Percentiles rank a stretch among this genome's conserved stretches.
These are phyloP conservation scores for Nemania bipapillata DNA, from an alignment of 2,329 filamentous ascomycete genomes.

Conservation along the genomic window DNA sequence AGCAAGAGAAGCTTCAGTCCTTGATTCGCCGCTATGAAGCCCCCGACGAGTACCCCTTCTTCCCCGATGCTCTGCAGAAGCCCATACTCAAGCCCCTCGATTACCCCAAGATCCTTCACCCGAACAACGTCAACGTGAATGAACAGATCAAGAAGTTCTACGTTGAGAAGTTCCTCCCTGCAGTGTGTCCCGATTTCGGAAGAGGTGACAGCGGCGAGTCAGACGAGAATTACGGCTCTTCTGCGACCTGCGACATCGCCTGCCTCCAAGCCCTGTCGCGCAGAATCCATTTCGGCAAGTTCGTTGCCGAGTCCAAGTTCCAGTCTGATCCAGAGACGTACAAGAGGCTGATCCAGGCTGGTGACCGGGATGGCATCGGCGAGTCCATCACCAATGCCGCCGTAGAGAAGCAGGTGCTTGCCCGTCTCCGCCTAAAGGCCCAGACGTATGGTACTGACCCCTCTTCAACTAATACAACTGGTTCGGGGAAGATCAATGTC, in stretches of 20 bases:
- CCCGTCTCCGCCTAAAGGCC: conserved; percentile 86
- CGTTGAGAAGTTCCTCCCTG: conserved; percentile 82
- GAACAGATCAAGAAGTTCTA: conserved; percentile 86
- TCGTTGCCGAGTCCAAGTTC: conserved; percentile 97
- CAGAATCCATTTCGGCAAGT: conserved; percentile 97
- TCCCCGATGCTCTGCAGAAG: conserved; percentile 79
- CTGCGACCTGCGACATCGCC: conserved; percentile 89
- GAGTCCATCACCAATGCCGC: conserved; percentile 88
- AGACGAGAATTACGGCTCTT: conserved; percentile 93
- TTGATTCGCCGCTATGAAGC: conserved; percentile 94
- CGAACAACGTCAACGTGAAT: conserved; percentile 92
- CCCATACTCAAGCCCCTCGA: conserved; percentile 87
- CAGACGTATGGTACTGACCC: conserved; percentile 94
- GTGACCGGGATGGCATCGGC: conserved; percentile 82
- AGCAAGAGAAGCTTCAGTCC: conserved; percentile 91
- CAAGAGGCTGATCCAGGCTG: conserved; percentile 81
- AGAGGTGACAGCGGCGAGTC: conserved; percentile 82
- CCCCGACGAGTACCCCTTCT: conserved; percentile 98
- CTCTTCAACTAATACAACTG: conserved; percentile 66
- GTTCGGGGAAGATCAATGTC: conserved; percentile 84
- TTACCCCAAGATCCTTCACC: conserved; percentile 88
- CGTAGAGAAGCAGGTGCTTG: conserved; percentile 91
- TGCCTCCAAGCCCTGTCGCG: conserved; percentile 90
- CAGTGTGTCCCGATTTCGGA: conserved; percentile 81
- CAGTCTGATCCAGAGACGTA: conserved; percentile 82